Percentiles rank a stretch among this genome's conserved stretches.
phyloP scores from a whole-genome alignment of 2,329 filamentous ascomycete species.

The Penicillium polonicum region DNA sequence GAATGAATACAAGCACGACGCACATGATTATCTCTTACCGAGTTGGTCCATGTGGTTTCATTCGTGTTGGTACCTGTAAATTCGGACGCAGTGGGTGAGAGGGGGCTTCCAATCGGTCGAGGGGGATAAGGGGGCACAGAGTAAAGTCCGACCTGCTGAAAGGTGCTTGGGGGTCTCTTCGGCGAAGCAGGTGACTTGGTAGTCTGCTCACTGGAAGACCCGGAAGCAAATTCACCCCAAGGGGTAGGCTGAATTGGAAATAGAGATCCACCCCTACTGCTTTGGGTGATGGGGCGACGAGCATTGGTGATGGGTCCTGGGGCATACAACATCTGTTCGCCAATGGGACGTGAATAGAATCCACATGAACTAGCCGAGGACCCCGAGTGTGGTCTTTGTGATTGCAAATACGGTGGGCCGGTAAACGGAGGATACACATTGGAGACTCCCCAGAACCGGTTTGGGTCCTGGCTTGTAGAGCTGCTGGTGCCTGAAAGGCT shows the following conservation, averaged over 20 bases:
- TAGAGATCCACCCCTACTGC: slow-evolving; percentile 33
- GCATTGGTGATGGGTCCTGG: slow-evolving; percentile 25
- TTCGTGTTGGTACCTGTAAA: slow-evolving; percentile 56
- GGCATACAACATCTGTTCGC: slow-evolving; percentile 34
- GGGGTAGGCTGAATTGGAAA: slow-evolving; percentile 35
- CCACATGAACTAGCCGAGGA: slow-evolving; percentile 28
- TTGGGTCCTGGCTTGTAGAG: slow-evolving; percentile 28
- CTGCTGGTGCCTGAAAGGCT: slow-evolving; percentile 20
- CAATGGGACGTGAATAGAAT: slow-evolving; percentile 31
- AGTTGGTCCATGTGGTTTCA: slow-evolving; percentile 34
- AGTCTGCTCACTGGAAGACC: slow-evolving; percentile 24
- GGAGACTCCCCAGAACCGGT: slow-evolving; percentile 34
- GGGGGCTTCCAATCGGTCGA: slow-evolving; percentile 61
- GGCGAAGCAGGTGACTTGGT: slow-evolving; percentile 29
- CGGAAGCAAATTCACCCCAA: slow-evolving; percentile 35
- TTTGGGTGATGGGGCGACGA: slow-evolving; percentile 34
- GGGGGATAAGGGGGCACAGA: slow-evolving; percentile 49
- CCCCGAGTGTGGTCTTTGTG: slow-evolving; percentile 39
- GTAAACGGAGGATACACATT: slow-evolving; percentile 21
- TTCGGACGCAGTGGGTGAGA: slow-evolving; percentile 72
- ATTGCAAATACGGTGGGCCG: slow-evolving; percentile 23
- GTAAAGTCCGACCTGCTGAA: slow-evolving; percentile 39
- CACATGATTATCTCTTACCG: slow-evolving; percentile 53
- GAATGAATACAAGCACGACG: slow-evolving; percentile 20
- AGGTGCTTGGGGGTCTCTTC: slow-evolving; percentile 32